Evolutionary conservation across 1,284 basidiomycete species (phyloP).

Genomic region (Trametes versicolor): DNA sequence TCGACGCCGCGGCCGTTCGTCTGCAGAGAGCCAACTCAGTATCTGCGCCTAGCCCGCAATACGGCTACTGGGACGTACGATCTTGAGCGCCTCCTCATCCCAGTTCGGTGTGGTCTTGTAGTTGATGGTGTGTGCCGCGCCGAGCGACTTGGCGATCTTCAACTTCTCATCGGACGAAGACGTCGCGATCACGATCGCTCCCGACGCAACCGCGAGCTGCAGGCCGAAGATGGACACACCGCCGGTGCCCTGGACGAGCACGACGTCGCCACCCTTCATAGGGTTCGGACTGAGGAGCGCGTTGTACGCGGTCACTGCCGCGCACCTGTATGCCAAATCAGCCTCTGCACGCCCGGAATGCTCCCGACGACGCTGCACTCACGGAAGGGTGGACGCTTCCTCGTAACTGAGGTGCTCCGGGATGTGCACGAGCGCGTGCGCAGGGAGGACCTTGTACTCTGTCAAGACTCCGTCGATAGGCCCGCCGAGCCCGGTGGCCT

Average conservation of each 20-base stretch:
- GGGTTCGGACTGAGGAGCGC: constrained; percentile 39
- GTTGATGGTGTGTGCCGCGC: constrained; percentile 49
- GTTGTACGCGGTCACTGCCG: constrained; percentile 52
- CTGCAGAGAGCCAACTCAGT: constrained; percentile 1
- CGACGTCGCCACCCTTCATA: constrained; percentile 37
- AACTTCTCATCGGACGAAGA: constrained; percentile 56
- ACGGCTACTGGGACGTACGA: no score
- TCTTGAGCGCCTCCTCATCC: constrained; percentile 45
- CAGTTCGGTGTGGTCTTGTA: constrained; percentile 53
- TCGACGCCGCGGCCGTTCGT: constrained; percentile 53
- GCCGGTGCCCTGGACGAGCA: constrained; percentile 53
- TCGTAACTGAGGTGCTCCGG: constrained; percentile 48
- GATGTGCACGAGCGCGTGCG: constrained; percentile 39
- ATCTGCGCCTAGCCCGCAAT: no score
- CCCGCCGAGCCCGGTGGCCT: constrained; percentile 54
- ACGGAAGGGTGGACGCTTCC: constrained; percentile 42
- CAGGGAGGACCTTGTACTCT: constrained; percentile 52
- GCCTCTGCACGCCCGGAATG: no score
- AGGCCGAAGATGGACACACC: constrained; percentile 47
- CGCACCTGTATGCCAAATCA: constrained; percentile 28
- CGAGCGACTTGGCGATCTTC: constrained; percentile 44
- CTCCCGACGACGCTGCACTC: background rate
- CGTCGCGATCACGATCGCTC: constrained; percentile 54
- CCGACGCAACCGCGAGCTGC: constrained; percentile 52
- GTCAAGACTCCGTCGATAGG: constrained; percentile 61